phyloP scores from a whole-genome alignment of 768 basidiomycete genomes.

The Trametes punicea region DNA sequence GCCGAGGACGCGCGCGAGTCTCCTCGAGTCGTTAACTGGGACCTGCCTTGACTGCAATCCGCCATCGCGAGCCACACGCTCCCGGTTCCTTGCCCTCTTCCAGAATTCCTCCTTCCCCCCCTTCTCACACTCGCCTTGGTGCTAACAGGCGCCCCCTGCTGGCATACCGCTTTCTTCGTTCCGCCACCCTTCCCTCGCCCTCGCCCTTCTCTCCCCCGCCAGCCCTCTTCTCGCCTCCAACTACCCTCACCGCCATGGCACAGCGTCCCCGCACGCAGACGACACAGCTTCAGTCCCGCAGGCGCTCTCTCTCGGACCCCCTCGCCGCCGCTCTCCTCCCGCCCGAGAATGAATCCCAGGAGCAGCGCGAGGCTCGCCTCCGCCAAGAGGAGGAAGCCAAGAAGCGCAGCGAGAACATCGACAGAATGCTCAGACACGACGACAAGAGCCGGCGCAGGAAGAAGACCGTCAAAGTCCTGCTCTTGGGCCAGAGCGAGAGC shows the following conservation, averaged over 20 bases:
- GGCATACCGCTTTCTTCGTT: constrained; percentile 19
- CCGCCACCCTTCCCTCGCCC: constrained; percentile 9
- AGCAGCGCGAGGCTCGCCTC: constrained; percentile 62
- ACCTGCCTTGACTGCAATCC: background rate
- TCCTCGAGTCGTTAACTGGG: background rate
- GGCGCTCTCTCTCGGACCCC: constrained; percentile 56
- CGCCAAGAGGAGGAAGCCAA: constrained; percentile 68
- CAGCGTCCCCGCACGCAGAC: background rate
- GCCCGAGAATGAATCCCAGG: constrained; percentile 67
- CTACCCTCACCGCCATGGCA: constrained; percentile 2
- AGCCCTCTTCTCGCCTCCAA: background rate
- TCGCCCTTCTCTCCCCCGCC: background rate
- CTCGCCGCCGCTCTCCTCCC: constrained; percentile 65
- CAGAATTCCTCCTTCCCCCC: constrained; percentile 5
- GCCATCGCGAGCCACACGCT: background rate
- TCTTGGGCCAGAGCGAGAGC: constrained; percentile 87
- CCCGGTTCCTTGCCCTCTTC: constrained; percentile 7
- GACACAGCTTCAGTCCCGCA: background rate
- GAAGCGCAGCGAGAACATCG: constrained; percentile 72
- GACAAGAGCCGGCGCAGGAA: constrained; percentile 56
- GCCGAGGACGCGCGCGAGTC: background rate
- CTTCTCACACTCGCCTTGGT: constrained; percentile 20
- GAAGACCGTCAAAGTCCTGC: constrained; percentile 69
- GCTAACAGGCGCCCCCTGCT: constrained; percentile 11
- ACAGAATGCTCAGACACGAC: constrained; percentile 72